Percentiles rank a stretch among this genome's conserved stretches.
Evolutionary conservation across 495 filamentous ascomycete genomes (phyloP).

Genomic region (Cercophora sp.): DNA sequence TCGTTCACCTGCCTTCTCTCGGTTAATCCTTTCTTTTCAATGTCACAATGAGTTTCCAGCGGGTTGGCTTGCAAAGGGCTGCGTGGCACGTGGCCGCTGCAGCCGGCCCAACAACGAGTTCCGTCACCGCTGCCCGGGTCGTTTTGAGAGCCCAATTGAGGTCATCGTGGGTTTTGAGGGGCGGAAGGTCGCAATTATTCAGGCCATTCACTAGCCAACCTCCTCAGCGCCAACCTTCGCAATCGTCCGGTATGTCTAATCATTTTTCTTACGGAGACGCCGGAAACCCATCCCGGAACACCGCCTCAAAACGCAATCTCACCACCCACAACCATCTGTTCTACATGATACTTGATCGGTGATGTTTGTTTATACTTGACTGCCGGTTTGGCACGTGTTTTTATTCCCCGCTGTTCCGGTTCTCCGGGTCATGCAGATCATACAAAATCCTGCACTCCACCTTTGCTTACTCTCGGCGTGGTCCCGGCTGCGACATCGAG

Average conservation of each 20-base stretch:
- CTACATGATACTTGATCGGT: too few species aligned
- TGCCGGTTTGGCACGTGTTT: too few species aligned
- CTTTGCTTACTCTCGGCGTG: not conserved
- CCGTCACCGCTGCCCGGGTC: not conserved
- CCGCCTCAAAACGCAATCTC: not conserved
- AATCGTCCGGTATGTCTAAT: not conserved
- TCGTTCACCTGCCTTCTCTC: constrained; percentile 8
- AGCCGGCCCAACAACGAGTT: not conserved
- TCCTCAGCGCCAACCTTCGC: not conserved
- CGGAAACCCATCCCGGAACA: not conserved
- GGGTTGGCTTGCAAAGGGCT: constrained; percentile 1
- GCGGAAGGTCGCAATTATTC: not conserved
- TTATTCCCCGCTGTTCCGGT: too few species aligned
- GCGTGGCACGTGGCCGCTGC: constrained; percentile 6
- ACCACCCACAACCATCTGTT: too few species aligned
- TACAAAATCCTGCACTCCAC: not conserved
- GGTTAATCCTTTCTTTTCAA: too few species aligned
- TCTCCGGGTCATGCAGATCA: not conserved
- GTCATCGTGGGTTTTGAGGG: not conserved
- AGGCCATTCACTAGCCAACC: not conserved
- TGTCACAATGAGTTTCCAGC: constrained; percentile 1
- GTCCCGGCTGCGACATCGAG: too few species aligned
- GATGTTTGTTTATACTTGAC: too few species aligned
- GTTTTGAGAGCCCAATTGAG: too few species aligned
- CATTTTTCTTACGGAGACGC: not conserved